Percentiles rank a stretch among this genome's conserved stretches.
phyloP scores from a whole-genome alignment of 441 rosid species.

The Erodium moschatum region DNA sequence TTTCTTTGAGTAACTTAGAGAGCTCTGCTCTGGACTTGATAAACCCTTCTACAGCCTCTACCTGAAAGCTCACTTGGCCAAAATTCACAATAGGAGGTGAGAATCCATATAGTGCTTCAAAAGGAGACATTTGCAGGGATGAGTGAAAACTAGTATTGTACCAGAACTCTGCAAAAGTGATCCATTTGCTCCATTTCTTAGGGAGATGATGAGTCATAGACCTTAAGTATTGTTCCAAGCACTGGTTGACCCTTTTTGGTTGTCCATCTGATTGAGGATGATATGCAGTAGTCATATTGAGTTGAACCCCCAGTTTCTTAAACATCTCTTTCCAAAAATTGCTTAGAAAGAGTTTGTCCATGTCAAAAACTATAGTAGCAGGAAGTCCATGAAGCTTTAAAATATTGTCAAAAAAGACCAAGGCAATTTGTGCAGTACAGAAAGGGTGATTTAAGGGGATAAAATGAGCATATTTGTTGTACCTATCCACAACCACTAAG shows the following conservation, averaged over 20 bases:
- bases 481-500: constrained; percentile 13
- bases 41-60: too few relatives aligned
- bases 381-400: constrained; percentile 10
- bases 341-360: not conserved
- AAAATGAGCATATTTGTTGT: constrained; percentile 6
- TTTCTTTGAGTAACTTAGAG: too few relatives aligned
- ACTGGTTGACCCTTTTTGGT: not conserved
- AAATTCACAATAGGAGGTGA: too few relatives aligned
- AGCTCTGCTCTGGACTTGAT: too few relatives aligned
- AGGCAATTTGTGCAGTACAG: not conserved
- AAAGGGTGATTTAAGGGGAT: not conserved
- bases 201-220: not conserved
- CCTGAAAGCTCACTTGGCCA: too few relatives aligned
- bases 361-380: not conserved
- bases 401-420: not conserved
- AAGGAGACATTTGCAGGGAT: not conserved
- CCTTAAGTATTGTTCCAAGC: constrained; percentile 1
- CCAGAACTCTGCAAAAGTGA: not conserved
- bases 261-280: not conserved
- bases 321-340: constrained; percentile 1
- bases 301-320: not conserved
- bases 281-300: not conserved
- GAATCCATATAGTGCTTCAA: not conserved
- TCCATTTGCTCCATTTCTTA: not conserved
- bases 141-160: not conserved